These are phyloP conservation scores for Sclerotinia glacialis DNA, from an alignment of 2,329 filamentous ascomycete species.

Conservation along the genomic window DNA sequence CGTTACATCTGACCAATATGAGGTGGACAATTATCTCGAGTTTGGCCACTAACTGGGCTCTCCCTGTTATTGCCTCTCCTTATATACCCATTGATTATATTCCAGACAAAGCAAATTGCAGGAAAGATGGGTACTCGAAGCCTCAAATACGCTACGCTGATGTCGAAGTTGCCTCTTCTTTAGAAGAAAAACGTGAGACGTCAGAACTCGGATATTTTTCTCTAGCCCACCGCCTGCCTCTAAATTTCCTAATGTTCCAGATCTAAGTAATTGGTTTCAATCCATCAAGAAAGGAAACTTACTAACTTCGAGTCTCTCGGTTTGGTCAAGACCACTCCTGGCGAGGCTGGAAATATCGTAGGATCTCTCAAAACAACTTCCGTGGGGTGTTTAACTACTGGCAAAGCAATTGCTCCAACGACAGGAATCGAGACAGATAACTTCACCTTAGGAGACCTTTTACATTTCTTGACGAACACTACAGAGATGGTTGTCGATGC, in stretches of 20 bases:
- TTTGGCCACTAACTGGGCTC: background rate
- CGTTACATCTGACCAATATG: background rate
- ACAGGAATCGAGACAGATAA: slow-evolving; percentile 1
- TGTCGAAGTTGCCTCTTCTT: background rate
- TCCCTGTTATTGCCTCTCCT: background rate
- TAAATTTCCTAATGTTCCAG: background rate
- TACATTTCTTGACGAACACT: slow-evolving; percentile 7
- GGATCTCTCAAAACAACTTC: slow-evolving; percentile 1
- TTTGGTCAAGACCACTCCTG: background rate
- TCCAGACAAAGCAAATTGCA: background rate
- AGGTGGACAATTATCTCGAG: background rate
- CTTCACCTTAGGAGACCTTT: background rate
- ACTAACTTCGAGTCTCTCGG: background rate
- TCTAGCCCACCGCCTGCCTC: background rate
- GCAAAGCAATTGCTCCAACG: slow-evolving; percentile 11
- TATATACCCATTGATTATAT: background rate
- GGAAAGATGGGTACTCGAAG: background rate
- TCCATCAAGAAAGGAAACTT: too few relatives aligned
- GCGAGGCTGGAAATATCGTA: background rate
- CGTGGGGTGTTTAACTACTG: slow-evolving; percentile 17
- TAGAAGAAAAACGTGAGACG: background rate
- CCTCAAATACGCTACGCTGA: background rate
- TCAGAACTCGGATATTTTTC: background rate
- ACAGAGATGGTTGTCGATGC: slow-evolving; percentile 20
- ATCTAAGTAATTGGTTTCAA: background rate